phyloP scores from a whole-genome alignment of 148 eudicot genomes.

The Camellia sinensis region DNA sequence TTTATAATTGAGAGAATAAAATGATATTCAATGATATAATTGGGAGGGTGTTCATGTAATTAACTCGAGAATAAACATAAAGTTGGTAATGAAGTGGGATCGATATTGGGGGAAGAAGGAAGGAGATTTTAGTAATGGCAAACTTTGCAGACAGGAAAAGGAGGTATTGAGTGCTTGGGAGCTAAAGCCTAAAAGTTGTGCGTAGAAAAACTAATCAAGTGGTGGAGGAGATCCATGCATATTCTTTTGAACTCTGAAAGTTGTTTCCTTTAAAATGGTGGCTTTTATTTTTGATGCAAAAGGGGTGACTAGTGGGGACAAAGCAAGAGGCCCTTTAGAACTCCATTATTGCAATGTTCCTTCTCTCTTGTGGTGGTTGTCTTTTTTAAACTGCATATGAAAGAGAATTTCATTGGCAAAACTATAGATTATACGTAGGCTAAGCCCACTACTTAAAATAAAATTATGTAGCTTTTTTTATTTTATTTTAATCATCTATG shows the following conservation, averaged over 20 bases:
- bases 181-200: slow-evolving; percentile 20
- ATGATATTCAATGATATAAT: no score
- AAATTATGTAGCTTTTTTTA: not conserved
- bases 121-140: slow-evolving; percentile 15
- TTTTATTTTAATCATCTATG: not conserved
- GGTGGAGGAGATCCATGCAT: slow-evolving; percentile 48
- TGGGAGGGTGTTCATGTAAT: no score
- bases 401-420: slow-evolving; percentile 26
- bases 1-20: no score
- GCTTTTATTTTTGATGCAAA: slow-evolving; percentile 21
- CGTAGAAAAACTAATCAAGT: slow-evolving; percentile 11
- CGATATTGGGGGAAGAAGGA: slow-evolving; percentile 9
- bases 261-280: slow-evolving; percentile 35
- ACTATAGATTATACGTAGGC: not conserved
- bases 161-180: slow-evolving; percentile 23
- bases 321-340: slow-evolving; percentile 41
- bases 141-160: slow-evolving; percentile 30
- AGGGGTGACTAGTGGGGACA: slow-evolving; percentile 36
- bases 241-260: slow-evolving; percentile 39
- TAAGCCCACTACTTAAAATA: not conserved
- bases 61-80: not conserved
- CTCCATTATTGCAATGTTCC: slow-evolving; percentile 40
- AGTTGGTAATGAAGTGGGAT: slow-evolving; percentile 4
- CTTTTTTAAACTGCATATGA: slow-evolving; percentile 30
- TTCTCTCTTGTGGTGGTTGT: slow-evolving; percentile 33